A percentile compares a stretch with the other conserved stretches of the same genome.
Conservation (phyloP, 768 basidiomycete genomes). For the Tylopilus plumbeoviolaceoides region DNA sequence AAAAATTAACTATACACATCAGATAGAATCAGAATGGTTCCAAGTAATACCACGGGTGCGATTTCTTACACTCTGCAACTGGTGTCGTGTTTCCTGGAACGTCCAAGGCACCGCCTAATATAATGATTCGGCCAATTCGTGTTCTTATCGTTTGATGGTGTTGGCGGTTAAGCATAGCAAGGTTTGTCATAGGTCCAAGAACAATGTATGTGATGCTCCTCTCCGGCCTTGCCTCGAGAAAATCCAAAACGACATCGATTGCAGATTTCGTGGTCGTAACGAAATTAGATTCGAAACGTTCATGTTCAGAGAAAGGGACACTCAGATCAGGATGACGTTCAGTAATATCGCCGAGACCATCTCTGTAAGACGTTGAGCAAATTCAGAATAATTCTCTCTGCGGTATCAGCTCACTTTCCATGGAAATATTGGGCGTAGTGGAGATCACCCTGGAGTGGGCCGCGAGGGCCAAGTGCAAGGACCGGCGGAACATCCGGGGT, state of each 20-base stretch:
- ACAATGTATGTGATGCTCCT: conserved; percentile 66
- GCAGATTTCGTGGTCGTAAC: conserved; percentile 43
- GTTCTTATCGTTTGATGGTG: conserved; percentile 50
- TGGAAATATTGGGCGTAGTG: conserved; percentile 86
- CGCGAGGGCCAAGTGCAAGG: conserved; percentile 57
- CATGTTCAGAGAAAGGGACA: conserved; percentile 9
- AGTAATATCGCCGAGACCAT: conserved; percentile 62
- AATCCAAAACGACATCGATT: conserved; percentile 49
- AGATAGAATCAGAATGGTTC: background rate
- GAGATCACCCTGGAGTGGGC: conserved; percentile 66
- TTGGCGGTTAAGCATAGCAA: conserved; percentile 60
- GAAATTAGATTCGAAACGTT: conserved; percentile 41
- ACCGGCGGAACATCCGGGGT: conserved; percentile 48
- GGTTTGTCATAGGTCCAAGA: conserved; percentile 76
- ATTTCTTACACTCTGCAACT: conserved; percentile 72
- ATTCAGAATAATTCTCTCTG: background rate
- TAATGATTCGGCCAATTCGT: conserved; percentile 70
- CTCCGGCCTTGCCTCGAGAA: conserved; percentile 48
- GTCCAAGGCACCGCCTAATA: conserved; percentile 93
- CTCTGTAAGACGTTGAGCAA: conserved; percentile 37
- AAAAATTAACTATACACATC: conserved; percentile 68
- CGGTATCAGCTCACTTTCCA: conserved; percentile 48
- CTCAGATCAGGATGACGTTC: conserved; percentile 65
- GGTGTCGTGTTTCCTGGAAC: conserved; percentile 86
- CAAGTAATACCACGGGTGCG: background rate